These are phyloP conservation scores for Salvia rosmarinus DNA, from an alignment of 257 asterid genomes.

Conservation along the genomic window DNA sequence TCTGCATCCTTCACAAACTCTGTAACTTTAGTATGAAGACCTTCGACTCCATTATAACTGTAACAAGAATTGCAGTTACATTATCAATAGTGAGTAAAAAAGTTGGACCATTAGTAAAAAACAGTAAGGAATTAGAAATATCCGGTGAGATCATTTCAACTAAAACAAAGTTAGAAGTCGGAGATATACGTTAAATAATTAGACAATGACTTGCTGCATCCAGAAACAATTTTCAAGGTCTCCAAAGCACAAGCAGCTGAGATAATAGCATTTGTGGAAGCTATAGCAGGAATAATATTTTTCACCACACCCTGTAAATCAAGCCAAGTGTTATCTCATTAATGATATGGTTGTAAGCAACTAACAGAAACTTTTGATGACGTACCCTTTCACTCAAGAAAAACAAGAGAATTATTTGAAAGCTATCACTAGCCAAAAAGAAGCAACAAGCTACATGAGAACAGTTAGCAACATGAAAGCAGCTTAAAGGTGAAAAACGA, in stretches of 20 bases:
- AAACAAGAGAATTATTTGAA: neutral
- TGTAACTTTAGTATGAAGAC: conserved; percentile 91
- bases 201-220: conserved; percentile 84
- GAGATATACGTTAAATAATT: conserved; percentile 82
- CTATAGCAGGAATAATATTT: conserved; percentile 98
- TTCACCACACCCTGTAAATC: conserved; percentile 91
- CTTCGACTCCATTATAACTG: conserved; percentile 95
- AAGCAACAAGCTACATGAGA: conserved; percentile 9
- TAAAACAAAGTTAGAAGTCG: conserved; percentile 9
- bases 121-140: conserved; percentile 5
- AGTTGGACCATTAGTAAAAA: neutral
- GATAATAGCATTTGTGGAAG: conserved; percentile 95
- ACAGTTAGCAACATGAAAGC: neutral
- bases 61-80: conserved; percentile 18
- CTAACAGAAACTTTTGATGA: neutral
- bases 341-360: conserved; percentile 24
- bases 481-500: conserved; percentile 26
- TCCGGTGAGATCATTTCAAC: conserved; percentile 3
- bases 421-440: conserved; percentile 3
- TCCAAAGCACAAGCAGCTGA: conserved; percentile 98
- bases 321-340: conserved; percentile 20
- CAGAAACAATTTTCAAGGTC: conserved; percentile 92
- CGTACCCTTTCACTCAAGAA: conserved; percentile 19
- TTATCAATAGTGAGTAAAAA: neutral
- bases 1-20: conserved; percentile 82